phyloP scores from a whole-genome alignment of 768 basidiomycete species.

The Exsudoporus frostii region DNA sequence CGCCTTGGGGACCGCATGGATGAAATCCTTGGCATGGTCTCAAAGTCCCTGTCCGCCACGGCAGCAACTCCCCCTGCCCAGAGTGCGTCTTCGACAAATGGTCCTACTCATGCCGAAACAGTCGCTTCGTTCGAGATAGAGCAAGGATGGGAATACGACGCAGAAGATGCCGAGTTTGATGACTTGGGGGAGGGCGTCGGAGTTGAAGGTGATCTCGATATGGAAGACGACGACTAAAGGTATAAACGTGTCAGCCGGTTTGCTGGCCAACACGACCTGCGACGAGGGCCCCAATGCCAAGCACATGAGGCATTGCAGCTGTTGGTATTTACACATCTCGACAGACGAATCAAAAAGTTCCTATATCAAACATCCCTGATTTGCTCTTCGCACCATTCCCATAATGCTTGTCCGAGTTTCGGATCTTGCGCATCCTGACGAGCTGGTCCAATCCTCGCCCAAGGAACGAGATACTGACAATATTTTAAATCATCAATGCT shows the following conservation, averaged over 20 bases:
- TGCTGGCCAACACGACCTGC: neutral
- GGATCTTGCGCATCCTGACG: conserved; percentile 21
- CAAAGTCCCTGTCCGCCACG: conserved; percentile 35
- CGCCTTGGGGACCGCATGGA: conserved; percentile 70
- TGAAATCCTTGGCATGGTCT: conserved; percentile 59
- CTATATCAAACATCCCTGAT: conserved; percentile 15
- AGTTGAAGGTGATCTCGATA: conserved; percentile 68
- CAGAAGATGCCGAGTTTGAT: conserved; percentile 57
- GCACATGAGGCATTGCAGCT: neutral
- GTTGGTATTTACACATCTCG: neutral
- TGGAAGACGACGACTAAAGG: conserved; percentile 50
- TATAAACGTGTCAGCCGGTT: neutral
- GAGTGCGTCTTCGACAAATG: neutral
- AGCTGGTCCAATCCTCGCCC: conserved; percentile 30
- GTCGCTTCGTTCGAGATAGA: conserved; percentile 22
- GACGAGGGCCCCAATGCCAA: neutral
- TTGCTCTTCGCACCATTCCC: conserved; percentile 38
- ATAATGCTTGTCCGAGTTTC: conserved; percentile 26
- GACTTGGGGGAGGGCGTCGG: conserved; percentile 65
- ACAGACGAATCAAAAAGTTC: neutral
- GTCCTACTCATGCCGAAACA: neutral
- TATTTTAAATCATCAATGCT: neutral
- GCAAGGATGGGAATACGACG: conserved; percentile 34
- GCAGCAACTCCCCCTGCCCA: neutral
- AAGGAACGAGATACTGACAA: conserved; percentile 33